Conservation (phyloP, 148 eudicot species). For the Nyssa sinensis region DNA sequence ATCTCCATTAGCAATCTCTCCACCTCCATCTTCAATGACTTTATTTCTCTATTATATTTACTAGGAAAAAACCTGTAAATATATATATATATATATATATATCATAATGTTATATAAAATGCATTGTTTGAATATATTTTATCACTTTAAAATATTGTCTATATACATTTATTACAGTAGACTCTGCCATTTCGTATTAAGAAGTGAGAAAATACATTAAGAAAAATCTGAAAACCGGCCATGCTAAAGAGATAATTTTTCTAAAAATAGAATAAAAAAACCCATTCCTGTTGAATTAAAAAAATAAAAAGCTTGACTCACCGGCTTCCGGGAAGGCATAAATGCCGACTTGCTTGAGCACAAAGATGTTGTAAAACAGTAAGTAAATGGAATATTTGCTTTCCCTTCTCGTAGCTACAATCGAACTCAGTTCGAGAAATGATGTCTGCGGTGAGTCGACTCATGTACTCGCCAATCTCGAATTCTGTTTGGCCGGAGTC, state of each 20-base stretch:
- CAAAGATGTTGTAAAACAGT: conserved; percentile 62
- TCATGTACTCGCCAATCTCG: conserved; percentile 82
- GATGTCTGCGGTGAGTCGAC: conserved; percentile 70
- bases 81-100: not conserved
- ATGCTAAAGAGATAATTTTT: no score
- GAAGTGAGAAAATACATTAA: no score
- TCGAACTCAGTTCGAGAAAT: conserved; percentile 86
- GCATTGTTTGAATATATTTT: no score
- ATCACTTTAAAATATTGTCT: no score
- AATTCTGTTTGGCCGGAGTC: conserved; percentile 46
- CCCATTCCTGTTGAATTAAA: no score
- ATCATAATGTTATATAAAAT: not conserved
- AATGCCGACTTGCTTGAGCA: conserved; percentile 80
- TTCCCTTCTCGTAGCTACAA: conserved; percentile 76
- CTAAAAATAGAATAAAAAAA: no score
- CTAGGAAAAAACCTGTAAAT: conserved; percentile 80
- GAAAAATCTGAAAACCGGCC: no score
- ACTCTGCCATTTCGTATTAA: no score
- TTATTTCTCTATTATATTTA: conserved; percentile 84
- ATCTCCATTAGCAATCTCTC: conserved; percentile 78
- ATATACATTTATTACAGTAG: no score
- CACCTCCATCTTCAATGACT: conserved; percentile 65
- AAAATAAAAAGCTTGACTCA: conserved; percentile 21
- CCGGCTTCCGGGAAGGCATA: conserved; percentile 91
- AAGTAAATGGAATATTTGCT: conserved; percentile 61